Base-by-base conservation (phyloP, 2,329 filamentous ascomycete species). In the Decorospora gaudefroyi region DNA sequence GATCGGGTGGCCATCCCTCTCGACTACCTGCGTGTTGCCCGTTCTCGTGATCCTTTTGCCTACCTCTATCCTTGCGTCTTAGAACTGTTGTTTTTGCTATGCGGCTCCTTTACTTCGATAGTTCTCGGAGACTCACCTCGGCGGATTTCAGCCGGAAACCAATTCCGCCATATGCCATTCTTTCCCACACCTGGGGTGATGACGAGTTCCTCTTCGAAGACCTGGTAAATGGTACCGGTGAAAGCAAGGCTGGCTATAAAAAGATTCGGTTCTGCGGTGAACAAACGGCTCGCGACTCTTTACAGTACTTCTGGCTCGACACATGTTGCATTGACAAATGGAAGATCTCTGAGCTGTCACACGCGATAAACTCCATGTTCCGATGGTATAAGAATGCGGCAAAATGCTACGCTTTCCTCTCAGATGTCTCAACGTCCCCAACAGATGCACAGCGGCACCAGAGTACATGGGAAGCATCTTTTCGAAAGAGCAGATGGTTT, bases 161-260 rank as follows among this genome's bases (percentile, higher is more conserved):
- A 28, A 6, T 28, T 28, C 26, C 26, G n/a, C 26, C 26, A 37
- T 53, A 55, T 36, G 51, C 41, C n/a, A 54, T 51, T 31, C 43
- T 54, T 13, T 54, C 51, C 11, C 47, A 54, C 30, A 54, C 47
- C 5, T 54, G 47, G 51, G 37, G 25, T 23, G 33, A 19, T 7
- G 13, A 38, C 4, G 34, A 46, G 19, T 17, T 38, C 15, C 17
- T 25, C 13, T 38, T 28, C 34, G 38, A 54, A 15, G 51, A 54
- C 12, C 27, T 53, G 21, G 22, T 17, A 5, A 13, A 28, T 6
- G 15, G 16, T 6, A 5, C 13, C 9, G 31, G 27, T 11, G 28
- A 35, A 22, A 13, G 19, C 22, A 46, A 28, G 35, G 28, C 11
- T 34, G 42, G 35, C 12, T 35, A 7, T 15, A 12, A 28, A 11